These are phyloP conservation scores for Zoysia matrella DNA, from an alignment of 202 grass and related monocot species.

Conservation along the genomic window DNA sequence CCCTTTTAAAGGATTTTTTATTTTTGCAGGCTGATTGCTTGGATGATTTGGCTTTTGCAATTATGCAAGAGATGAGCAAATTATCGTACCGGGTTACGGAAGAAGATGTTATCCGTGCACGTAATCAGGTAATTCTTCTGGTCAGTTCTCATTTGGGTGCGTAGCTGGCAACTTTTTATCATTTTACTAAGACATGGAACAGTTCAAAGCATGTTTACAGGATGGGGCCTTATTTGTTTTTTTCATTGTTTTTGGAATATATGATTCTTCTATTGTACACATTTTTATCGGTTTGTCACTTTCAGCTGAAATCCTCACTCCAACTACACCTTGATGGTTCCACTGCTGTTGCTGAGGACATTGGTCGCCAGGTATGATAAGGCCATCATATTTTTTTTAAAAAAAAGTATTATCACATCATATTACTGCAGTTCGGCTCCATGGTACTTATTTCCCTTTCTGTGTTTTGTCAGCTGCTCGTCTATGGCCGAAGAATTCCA, in stretches of 20 bases:
- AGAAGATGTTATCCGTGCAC: conserved; percentile 96
- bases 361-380: conserved; percentile 84
- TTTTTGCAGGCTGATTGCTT: conserved; percentile 85
- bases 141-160: background rate
- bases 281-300: conserved; percentile 32
- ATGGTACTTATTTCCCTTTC: conserved; percentile 33
- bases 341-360: conserved; percentile 91
- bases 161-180: background rate
- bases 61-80: conserved; percentile 96
- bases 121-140: conserved; percentile 75
- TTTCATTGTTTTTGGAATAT: background rate
- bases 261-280: background rate
- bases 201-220: background rate
- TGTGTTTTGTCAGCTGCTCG: conserved; percentile 60
- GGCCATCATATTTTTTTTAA: background rate
- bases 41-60: conserved; percentile 95
- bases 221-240: background rate
- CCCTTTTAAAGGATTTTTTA: background rate
- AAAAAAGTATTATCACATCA: background rate
- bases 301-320: conserved; percentile 96
- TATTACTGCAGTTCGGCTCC: background rate
- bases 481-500: conserved; percentile 93
- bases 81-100: conserved; percentile 90
- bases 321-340: conserved; percentile 96
- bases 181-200: background rate